These are phyloP conservation scores for Oleoguttula mirabilis DNA, from an alignment of 495 filamentous ascomycete genomes.

Conservation along the genomic window DNA sequence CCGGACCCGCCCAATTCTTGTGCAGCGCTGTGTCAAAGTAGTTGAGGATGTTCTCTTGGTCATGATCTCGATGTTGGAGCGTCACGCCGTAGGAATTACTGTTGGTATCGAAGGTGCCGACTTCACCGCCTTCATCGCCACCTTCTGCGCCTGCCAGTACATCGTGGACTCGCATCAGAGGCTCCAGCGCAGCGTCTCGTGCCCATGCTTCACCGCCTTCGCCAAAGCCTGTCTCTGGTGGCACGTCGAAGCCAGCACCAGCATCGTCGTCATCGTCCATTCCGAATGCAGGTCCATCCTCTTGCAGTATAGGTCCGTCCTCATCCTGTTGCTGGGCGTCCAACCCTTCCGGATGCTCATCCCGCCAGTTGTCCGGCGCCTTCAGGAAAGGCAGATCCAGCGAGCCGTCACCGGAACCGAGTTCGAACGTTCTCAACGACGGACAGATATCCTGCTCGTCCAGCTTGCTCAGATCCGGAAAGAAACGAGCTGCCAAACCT, in stretches of 20 bases:
- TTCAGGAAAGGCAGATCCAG: conserved; percentile 87
- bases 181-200: conserved; percentile 51
- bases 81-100: conserved; percentile 58
- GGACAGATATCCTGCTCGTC: conserved; percentile 89
- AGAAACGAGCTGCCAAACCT: conserved; percentile 64
- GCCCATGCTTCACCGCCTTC: conserved; percentile 68
- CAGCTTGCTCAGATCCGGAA: conserved; percentile 65
- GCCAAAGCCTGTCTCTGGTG: conserved; percentile 54
- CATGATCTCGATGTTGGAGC: conserved; percentile 48
- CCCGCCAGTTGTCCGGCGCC: conserved; percentile 71
- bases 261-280: conserved; percentile 47
- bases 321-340: conserved; percentile 33
- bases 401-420: conserved; percentile 73
- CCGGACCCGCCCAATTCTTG: conserved; percentile 97
- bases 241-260: conserved; percentile 64
- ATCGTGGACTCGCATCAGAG: conserved; percentile 47
- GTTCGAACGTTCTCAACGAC: conserved; percentile 80
- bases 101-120: conserved; percentile 47
- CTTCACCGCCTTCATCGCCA: conserved; percentile 39
- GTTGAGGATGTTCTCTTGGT: conserved; percentile 84
- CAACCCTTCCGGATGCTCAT: conserved; percentile 34
- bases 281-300: conserved; percentile 69
- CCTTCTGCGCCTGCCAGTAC: conserved; percentile 36
- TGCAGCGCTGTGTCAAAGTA: conserved; percentile 87
- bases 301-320: conserved; percentile 60